Evolutionary conservation across 371 early-diverging fungal species (phyloP).

Genomic region (Syncephalastrum contaminatum): DNA sequence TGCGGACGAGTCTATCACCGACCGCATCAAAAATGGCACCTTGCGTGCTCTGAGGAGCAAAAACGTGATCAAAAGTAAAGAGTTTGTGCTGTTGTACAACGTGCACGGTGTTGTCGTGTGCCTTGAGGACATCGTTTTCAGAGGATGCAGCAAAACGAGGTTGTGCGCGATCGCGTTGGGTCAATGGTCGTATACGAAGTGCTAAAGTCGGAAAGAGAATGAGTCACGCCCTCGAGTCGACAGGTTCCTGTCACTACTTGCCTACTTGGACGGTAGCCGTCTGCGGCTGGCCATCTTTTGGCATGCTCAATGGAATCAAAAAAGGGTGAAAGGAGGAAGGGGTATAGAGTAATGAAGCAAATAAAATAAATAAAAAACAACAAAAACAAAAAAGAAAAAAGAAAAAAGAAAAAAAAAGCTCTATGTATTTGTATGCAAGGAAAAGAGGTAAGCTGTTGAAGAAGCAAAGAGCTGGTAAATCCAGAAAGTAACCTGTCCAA

Average conservation of each 20-base stretch:
- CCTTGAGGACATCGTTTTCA: slow-evolving; percentile 32
- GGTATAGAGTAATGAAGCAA: too few species aligned
- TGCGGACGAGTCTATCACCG: slow-evolving; percentile 37
- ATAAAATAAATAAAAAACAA: too few species aligned
- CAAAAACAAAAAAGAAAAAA: not conserved
- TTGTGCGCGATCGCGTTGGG: slow-evolving; percentile 44
- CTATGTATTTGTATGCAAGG: too few species aligned
- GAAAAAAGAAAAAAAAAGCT: too few species aligned
- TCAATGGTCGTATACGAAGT: slow-evolving; percentile 42
- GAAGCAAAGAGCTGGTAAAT: too few species aligned
- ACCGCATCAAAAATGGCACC: slow-evolving; percentile 30
- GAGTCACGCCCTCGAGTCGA: not conserved
- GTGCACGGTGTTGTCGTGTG: slow-evolving; percentile 38
- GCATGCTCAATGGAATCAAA: slow-evolving; percentile 5
- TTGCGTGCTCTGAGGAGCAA: slow-evolving; percentile 13
- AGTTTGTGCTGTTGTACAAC: slow-evolving; percentile 30
- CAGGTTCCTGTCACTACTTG: slow-evolving; percentile 9
- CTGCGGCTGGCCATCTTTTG: slow-evolving; percentile 13
- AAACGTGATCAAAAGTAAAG: slow-evolving; percentile 23
- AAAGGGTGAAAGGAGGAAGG: too few species aligned
- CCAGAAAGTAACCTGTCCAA: too few species aligned
- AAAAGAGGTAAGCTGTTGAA: too few species aligned
- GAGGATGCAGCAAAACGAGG: slow-evolving; percentile 34
- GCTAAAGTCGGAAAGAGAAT: slow-evolving; percentile 6
- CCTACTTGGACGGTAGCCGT: slow-evolving; percentile 44